Evolutionary conservation across 176 grass and related monocot genomes (phyloP).

Genomic region (Paspalum vaginatum): DNA sequence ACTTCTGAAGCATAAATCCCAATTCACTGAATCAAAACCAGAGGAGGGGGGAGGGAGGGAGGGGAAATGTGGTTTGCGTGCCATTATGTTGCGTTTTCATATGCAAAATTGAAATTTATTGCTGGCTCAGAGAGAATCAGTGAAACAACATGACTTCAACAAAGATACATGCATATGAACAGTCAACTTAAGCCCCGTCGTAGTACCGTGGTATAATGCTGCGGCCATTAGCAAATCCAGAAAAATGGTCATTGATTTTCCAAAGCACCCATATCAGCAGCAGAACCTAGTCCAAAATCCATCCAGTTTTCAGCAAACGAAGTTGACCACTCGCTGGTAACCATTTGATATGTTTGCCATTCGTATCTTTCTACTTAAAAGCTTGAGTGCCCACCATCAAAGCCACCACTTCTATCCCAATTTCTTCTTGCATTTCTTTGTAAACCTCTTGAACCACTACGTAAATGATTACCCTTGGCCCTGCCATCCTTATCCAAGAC

Average conservation of each 20-base stretch:
- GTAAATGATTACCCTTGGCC: slow-evolving; percentile 33
- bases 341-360: not conserved
- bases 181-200: not conserved
- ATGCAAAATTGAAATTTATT: slow-evolving; percentile 9
- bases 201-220: not conserved
- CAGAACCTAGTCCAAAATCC: not conserved
- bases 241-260: not conserved
- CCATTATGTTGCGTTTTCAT: not conserved
- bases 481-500: slow-evolving; percentile 23
- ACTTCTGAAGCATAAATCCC: too few relatives aligned
- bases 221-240: not conserved
- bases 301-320: slow-evolving; percentile 4
- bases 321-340: not conserved
- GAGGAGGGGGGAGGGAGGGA: not conserved
- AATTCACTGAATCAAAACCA: too few relatives aligned
- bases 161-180: slow-evolving; percentile 1
- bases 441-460: slow-evolving; percentile 54
- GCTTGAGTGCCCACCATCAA: slow-evolving; percentile 32
- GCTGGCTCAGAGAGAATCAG: not conserved
- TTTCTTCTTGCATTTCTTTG: slow-evolving; percentile 46
- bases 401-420: slow-evolving; percentile 34
- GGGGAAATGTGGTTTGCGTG: not conserved
- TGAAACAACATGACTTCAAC: slow-evolving; percentile 24
- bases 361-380: slow-evolving; percentile 45
- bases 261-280: slow-evolving; percentile 1